Percentiles rank a stretch among this genome's conserved stretches.
Evolutionary conservation across 345 rosid species (phyloP).

Genomic region (Eucalyptus cloeziana): DNA sequence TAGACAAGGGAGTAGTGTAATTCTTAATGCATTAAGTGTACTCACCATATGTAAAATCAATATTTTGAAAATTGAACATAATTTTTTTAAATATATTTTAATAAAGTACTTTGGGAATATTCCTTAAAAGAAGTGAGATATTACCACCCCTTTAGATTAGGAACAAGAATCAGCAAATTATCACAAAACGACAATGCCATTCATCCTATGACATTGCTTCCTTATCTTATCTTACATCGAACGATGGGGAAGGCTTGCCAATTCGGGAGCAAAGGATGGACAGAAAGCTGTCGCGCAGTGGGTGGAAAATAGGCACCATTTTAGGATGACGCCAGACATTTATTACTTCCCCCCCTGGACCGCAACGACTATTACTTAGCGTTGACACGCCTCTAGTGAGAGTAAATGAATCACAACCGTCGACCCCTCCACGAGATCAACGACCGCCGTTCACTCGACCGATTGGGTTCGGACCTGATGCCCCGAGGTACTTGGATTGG

Average conservation of each 20-base stretch:
- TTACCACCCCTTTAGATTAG: not conserved
- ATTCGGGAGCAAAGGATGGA: not conserved
- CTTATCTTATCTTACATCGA: not conserved
- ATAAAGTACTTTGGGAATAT: accelerated
- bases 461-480: not conserved
- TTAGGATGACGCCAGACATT: not conserved
- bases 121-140: not conserved
- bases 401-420: not conserved
- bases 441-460: not conserved
- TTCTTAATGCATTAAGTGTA: not conserved
- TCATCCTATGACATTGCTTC: not conserved
- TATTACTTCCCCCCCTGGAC: not conserved
- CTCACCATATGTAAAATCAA: accelerated
- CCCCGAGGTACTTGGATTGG: not conserved
- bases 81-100: accelerated
- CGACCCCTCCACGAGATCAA: not conserved
- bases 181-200: not conserved
- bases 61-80: not conserved
- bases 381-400: not conserved
- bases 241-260: not conserved
- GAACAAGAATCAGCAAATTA: not conserved
- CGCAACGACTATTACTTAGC: not conserved
- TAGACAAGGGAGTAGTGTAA: accelerated
- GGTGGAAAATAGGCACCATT: not conserved
- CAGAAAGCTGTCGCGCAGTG: not conserved